Conservation (phyloP, 1,284 basidiomycete species). For the Mycena sp. region DNA sequence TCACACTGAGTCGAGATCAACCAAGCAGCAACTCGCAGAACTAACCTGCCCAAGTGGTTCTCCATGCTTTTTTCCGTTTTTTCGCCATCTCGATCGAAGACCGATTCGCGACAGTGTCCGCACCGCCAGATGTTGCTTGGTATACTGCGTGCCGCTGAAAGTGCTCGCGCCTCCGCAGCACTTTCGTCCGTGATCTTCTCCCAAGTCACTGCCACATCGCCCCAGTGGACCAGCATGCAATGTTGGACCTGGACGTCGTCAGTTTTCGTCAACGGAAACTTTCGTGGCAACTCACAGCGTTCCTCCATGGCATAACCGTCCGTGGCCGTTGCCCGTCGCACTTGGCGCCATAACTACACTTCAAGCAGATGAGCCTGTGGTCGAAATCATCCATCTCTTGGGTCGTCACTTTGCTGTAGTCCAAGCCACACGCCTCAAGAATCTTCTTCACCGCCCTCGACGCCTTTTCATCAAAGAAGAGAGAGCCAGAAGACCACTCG, state of each 20-base stretch:
- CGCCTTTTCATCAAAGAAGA: slow-evolving; percentile 43
- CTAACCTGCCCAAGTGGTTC: slow-evolving; percentile 12
- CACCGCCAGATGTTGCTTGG: slow-evolving; percentile 39
- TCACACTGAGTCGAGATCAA: neutral
- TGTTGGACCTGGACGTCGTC: slow-evolving; percentile 41
- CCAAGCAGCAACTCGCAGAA: neutral
- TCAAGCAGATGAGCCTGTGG: slow-evolving; percentile 47
- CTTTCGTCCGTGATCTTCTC: slow-evolving; percentile 40
- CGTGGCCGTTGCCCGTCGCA: slow-evolving; percentile 45
- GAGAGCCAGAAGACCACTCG: slow-evolving; percentile 34
- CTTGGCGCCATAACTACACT: slow-evolving; percentile 43
- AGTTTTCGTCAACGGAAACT: neutral
- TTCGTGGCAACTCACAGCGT: slow-evolving; percentile 38
- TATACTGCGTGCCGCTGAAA: slow-evolving; percentile 31
- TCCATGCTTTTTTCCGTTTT: slow-evolving; percentile 2
- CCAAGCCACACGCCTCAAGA: slow-evolving; percentile 40
- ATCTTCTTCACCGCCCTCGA: slow-evolving; percentile 39
- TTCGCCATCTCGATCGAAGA: slow-evolving; percentile 3
- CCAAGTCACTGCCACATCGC: slow-evolving; percentile 39
- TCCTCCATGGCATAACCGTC: slow-evolving; percentile 44
- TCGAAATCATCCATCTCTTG: slow-evolving; percentile 42
- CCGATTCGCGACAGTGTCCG: slow-evolving; percentile 36
- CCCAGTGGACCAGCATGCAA: slow-evolving; percentile 43
- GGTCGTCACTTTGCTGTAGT: slow-evolving; percentile 31
- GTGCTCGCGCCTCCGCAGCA: slow-evolving; percentile 30